Base-by-base conservation (phyloP, 129 eudicot genomes). In the Lonicera japonica region DNA sequence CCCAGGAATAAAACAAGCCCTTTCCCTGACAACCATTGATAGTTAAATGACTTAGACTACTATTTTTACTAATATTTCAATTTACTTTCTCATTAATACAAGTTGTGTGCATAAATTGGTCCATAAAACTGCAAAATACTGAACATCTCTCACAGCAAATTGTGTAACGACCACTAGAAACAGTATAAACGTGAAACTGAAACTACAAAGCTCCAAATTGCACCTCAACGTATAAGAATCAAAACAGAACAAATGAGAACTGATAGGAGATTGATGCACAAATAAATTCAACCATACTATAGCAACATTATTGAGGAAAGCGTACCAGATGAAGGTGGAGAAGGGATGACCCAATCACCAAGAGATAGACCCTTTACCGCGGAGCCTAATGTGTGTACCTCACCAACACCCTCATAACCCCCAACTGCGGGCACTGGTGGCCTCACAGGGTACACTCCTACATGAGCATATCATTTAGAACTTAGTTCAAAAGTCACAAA, bases 381-480 rank as follows among this genome's bases (percentile, higher is more conserved):
- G 58, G 91, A 69, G 20, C 96, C 99, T 1, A 87, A 34, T 5
- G 83, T 79, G 74, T 82, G 80, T 17, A 92, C 96, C 81, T 82
- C 87, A 36, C 95, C 99, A 63, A 88, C 95, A 23, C 99, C 99
- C 55, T 92, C 99, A 16, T 83, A 88, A 14, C 99, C 96, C 24
- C 87, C 96, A 25, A 92, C 78, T 22, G 99, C 87, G 0, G 96
- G 96, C 51, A 86, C 73, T 1, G 70, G 79, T 54, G 96, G 95
- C 83, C 91, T 80, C 59, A 85, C 92, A 14, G 96, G 96, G 70
- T 92, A 92, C 18, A 87, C 96, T 45, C 98, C 98, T 89, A 45
- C 43, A 63, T 10, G 12, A 6, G 6, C 36, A 29, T 29, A 52
- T 8, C 18, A 66, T 18, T 40, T 20, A 41, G 24, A 68, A 36